These are phyloP conservation scores for Dioscorea alata DNA, from an alignment of 106 monocot species.

Conservation along the genomic window DNA sequence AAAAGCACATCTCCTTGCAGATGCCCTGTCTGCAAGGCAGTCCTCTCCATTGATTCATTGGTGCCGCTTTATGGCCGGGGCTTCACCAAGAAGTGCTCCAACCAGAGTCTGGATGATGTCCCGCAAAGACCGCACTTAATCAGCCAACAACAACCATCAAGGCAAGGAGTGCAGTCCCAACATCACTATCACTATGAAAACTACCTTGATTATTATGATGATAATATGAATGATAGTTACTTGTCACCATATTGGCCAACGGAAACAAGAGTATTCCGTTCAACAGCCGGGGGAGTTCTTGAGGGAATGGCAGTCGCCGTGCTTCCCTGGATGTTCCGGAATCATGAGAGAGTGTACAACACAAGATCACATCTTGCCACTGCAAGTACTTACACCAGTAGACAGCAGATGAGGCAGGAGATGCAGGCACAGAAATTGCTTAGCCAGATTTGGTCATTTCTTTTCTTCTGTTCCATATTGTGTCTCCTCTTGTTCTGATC, in stretches of 20 bases:
- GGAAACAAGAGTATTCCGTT: neutral
- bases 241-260: neutral
- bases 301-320: conserved; percentile 16
- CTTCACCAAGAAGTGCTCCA: neutral
- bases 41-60: conserved; percentile 19
- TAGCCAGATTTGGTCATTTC: conserved; percentile 25
- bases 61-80: conserved; percentile 44
- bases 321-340: conserved; percentile 16
- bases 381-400: neutral
- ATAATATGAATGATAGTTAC: no score
- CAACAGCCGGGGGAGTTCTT: conserved; percentile 8
- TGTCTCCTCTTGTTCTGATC: conserved; percentile 30
- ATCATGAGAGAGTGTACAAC: neutral
- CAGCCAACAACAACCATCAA: neutral
- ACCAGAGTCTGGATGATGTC: conserved; percentile 3
- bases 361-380: neutral
- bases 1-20: neutral
- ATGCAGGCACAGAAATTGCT: conserved; percentile 12
- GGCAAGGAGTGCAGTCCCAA: neutral
- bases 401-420: conserved; percentile 14
- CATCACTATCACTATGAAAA: neutral
- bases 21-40: conserved; percentile 30
- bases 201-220: neutral
- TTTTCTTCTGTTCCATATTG: conserved; percentile 10
- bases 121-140: conserved; percentile 8